Evolutionary conservation across 2,329 filamentous ascomycete species (phyloP).

Genomic region (Magnaporthales sp.): DNA sequence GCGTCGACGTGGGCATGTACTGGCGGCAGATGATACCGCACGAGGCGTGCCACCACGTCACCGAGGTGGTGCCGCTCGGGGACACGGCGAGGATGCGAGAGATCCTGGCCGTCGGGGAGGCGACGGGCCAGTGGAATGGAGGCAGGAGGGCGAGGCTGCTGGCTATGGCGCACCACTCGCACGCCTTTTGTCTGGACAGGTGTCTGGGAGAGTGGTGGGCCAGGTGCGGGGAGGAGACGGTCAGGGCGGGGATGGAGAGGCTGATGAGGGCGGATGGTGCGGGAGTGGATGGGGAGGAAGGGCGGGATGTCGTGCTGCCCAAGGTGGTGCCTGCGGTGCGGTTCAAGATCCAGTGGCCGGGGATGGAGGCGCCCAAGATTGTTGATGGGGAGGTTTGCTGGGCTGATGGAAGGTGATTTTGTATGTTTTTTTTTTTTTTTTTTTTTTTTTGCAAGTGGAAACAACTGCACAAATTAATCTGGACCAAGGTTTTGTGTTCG

Average conservation of each 20-base stretch:
- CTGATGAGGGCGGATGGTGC: not conserved
- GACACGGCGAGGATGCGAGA: not conserved
- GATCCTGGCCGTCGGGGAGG: not conserved
- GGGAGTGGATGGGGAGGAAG: not conserved
- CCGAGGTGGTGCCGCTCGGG: not conserved
- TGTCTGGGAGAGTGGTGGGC: not conserved
- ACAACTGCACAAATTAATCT: no score
- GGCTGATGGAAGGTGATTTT: not conserved
- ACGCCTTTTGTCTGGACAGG: not conserved
- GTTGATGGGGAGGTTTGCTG: not conserved
- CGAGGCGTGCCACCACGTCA: not conserved
- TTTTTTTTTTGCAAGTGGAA: no score
- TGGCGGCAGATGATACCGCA: not conserved
- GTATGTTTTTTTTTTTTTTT: no score
- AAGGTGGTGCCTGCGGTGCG: not conserved
- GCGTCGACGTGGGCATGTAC: not conserved
- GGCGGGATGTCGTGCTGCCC: not conserved
- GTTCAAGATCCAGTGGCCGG: conserved; percentile 3
- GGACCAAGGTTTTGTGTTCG: no score
- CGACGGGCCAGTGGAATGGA: not conserved
- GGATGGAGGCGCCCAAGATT: not conserved
- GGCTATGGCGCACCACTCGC: not conserved
- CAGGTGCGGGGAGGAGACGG: not conserved
- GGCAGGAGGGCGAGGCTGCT: not conserved
- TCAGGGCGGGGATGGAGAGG: not conserved